These are phyloP conservation scores for Hymenoscyphus albidus DNA, from an alignment of 2,329 filamentous ascomycete genomes.

Conservation along the genomic window DNA sequence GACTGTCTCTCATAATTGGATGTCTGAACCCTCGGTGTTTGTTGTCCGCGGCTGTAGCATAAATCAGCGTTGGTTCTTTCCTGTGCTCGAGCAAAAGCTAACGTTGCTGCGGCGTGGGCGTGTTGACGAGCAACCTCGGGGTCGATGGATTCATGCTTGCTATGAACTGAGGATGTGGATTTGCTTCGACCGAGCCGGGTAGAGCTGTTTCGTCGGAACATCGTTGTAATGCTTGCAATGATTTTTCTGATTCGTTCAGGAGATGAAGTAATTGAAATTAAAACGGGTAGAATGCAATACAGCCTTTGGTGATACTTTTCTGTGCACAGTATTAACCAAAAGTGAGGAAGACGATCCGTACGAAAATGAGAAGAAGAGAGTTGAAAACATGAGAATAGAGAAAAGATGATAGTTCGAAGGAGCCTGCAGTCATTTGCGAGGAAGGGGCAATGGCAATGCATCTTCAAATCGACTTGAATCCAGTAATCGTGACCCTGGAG, in stretches of 20 bases:
- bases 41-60: slow-evolving; percentile 33
- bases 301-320: slow-evolving; percentile 19
- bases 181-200: slow-evolving; percentile 48
- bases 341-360: slow-evolving; percentile 24
- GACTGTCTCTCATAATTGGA: slow-evolving; percentile 12
- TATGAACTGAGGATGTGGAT: slow-evolving; percentile 48
- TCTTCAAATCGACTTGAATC: not conserved
- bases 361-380: slow-evolving; percentile 35
- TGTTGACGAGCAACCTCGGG: slow-evolving; percentile 51
- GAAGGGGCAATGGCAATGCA: slow-evolving; percentile 10
- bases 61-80: slow-evolving; percentile 39
- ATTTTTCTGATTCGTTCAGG: slow-evolving; percentile 11
- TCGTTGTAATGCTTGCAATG: slow-evolving; percentile 21
- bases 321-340: slow-evolving; percentile 32
- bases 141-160: slow-evolving; percentile 47
- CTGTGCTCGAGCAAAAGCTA: slow-evolving; percentile 56
- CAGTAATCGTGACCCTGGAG: not conserved
- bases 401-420: slow-evolving; percentile 27
- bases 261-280: slow-evolving; percentile 28
- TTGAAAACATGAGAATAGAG: slow-evolving; percentile 7
- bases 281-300: slow-evolving; percentile 31
- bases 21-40: slow-evolving; percentile 17
- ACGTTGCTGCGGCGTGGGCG: slow-evolving; percentile 57
- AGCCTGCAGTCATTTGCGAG: not conserved
- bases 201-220: slow-evolving; percentile 41